phyloP scores from a whole-genome alignment of 2,329 filamentous ascomycete species.

The Gaeumannomyces sp. region DNA sequence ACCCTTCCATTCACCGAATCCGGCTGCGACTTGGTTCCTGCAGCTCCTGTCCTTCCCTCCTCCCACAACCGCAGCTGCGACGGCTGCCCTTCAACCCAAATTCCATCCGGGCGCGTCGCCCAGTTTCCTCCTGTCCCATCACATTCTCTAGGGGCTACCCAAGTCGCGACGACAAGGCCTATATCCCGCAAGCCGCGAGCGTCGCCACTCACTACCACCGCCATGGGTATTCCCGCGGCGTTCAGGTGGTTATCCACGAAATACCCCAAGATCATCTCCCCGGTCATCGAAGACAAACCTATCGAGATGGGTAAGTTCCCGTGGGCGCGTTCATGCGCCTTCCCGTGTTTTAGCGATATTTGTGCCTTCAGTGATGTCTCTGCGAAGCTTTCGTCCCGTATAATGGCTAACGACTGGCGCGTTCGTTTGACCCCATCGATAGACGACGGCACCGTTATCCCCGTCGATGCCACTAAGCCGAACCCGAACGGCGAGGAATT shows the following conservation, averaged over 20 bases:
- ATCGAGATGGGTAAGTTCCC: constrained; percentile 48
- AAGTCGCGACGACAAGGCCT: background rate
- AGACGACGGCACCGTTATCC: constrained; percentile 73
- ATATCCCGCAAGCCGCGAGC: background rate
- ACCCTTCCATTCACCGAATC: constrained; percentile 4
- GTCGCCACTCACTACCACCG: constrained; percentile 18
- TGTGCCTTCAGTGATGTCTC: background rate
- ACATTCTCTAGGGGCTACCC: background rate
- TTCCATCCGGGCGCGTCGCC: background rate
- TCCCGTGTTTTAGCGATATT: background rate
- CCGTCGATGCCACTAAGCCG: constrained; percentile 73
- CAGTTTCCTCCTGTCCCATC: background rate
- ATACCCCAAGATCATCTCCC: constrained; percentile 94
- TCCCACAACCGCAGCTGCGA: background rate
- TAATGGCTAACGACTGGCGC: background rate
- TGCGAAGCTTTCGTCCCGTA: background rate
- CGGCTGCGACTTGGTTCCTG: constrained; percentile 2
- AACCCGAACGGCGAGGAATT: constrained; percentile 98
- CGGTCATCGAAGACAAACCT: constrained; percentile 81
- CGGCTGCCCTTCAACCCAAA: background rate
- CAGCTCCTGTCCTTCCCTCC: background rate
- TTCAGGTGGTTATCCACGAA: constrained; percentile 97
- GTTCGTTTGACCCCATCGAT: background rate
- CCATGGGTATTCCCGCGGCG: constrained; percentile 89
- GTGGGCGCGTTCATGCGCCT: background rate